Evolutionary conservation across 192 early-diverging fungal species (phyloP).

Genomic region (Entophlyctis luteolus): DNA sequence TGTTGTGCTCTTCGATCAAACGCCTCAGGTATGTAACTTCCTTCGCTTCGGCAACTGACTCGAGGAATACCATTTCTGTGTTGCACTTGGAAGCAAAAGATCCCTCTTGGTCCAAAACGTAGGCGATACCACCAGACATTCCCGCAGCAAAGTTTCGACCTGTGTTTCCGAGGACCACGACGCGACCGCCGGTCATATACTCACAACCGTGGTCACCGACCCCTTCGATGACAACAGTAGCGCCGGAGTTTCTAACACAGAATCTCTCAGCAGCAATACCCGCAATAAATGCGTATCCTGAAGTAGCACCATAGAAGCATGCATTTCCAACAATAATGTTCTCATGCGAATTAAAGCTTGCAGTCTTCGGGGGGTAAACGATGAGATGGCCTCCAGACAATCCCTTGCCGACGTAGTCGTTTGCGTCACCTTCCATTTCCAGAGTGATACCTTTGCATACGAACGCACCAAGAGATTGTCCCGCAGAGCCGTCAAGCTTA

Average conservation of each 20-base stretch:
- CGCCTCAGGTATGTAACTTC: conserved; percentile 72
- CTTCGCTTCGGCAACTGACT: conserved; percentile 69
- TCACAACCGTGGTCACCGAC: conserved; percentile 98
- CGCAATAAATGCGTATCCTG: conserved; percentile 83
- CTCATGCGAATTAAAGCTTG: conserved; percentile 72
- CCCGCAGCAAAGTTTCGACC: conserved; percentile 99
- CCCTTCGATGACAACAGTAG: conserved; percentile 90
- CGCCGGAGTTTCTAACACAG: conserved; percentile 97
- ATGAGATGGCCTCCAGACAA: conserved; percentile 88
- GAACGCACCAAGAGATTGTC: conserved; percentile 95
- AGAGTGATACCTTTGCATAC: conserved; percentile 83
- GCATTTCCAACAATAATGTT: conserved; percentile 97
- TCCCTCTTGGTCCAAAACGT: conserved; percentile 71
- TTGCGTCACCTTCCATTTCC: conserved; percentile 94
- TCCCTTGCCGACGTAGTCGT: conserved; percentile 99
- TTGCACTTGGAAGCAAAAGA: conserved; percentile 75
- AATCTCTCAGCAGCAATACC: conserved; percentile 97
- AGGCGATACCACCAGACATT: conserved; percentile 97
- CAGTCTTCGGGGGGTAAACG: conserved; percentile 82
- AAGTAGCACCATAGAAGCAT: conserved; percentile 95
- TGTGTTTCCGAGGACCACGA: conserved; percentile 79
- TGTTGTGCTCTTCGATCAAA: conserved; percentile 76
- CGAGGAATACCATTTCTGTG: conserved; percentile 86
- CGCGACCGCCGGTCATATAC: conserved; percentile 98
- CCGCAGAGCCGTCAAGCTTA: conserved; percentile 84